These are phyloP conservation scores for Didymella glomerata DNA, from an alignment of 2,329 filamentous ascomycete species.

Conservation along the genomic window DNA sequence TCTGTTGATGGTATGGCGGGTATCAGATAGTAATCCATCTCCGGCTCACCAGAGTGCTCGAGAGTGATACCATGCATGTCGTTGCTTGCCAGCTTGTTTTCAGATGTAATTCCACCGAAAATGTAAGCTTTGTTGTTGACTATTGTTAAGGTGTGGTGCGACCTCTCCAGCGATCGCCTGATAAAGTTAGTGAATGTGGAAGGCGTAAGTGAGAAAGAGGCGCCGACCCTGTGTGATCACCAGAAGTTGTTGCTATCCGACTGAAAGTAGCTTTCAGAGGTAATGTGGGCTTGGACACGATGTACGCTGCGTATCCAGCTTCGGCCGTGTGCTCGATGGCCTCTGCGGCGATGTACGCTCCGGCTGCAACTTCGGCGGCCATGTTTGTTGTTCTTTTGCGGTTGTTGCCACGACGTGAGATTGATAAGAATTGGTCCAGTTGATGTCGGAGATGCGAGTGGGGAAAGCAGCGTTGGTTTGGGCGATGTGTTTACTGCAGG, in stretches of 20 bases:
- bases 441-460: not conserved
- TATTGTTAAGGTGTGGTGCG: constrained; percentile 53
- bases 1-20: constrained; percentile 50
- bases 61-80: constrained; percentile 55
- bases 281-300: constrained; percentile 54
- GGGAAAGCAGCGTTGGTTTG: not conserved
- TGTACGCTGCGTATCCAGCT: constrained; percentile 52
- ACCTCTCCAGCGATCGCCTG: constrained; percentile 44
- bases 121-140: constrained; percentile 56
- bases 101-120: constrained; percentile 53
- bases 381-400: constrained; percentile 28
- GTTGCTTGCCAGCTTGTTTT: constrained; percentile 51
- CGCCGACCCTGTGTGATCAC: constrained; percentile 44
- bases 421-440: not conserved
- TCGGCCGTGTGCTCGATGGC: constrained; percentile 53
- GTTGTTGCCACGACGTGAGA: not conserved
- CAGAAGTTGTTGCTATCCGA: constrained; percentile 51
- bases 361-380: constrained; percentile 54
- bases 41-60: constrained; percentile 41
- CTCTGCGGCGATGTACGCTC: constrained; percentile 50
- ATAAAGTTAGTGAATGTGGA: constrained; percentile 16
- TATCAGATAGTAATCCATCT: constrained; percentile 54
- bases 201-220: not conserved
- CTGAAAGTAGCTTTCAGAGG: constrained; percentile 55
- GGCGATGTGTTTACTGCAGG: constrained; percentile 13